Conservation (phyloP, 192 early-diverging fungal species). For the Dissophora globulifera region DNA sequence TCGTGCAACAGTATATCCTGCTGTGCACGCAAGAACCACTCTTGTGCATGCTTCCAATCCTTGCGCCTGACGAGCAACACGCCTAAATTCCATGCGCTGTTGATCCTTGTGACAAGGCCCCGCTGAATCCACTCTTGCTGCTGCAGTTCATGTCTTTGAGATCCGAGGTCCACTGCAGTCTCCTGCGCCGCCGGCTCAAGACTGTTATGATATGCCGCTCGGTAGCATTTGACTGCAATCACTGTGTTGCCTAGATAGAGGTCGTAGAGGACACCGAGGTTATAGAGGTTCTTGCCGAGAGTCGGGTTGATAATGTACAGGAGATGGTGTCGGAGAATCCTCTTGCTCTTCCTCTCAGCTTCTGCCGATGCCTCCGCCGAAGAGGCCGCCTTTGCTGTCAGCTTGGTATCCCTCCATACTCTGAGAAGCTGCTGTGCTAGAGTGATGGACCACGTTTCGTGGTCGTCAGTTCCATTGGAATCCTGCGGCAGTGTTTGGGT, state of each 20-base stretch:
- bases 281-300: slow-evolving; percentile 36
- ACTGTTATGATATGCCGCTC: slow-evolving; percentile 26
- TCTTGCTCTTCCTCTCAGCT: slow-evolving; percentile 1
- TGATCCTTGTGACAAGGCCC: slow-evolving; percentile 25
- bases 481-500: background rate
- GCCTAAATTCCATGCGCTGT: slow-evolving; percentile 43
- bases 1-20: slow-evolving; percentile 20
- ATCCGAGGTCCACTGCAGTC: background rate
- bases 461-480: slow-evolving; percentile 12
- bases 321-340: slow-evolving; percentile 32
- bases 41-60: slow-evolving; percentile 22
- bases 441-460: slow-evolving; percentile 19
- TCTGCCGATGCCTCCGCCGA: background rate
- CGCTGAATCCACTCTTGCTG: slow-evolving; percentile 3
- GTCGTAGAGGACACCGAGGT: slow-evolving; percentile 41
- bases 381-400: background rate
- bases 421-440: slow-evolving; percentile 23
- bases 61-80: slow-evolving; percentile 22
- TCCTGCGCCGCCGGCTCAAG: background rate
- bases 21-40: slow-evolving; percentile 32
- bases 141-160: background rate
- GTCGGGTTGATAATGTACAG: slow-evolving; percentile 44
- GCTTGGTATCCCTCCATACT: background rate
- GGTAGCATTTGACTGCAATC: slow-evolving; percentile 28
- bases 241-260: slow-evolving; percentile 11